These are phyloP conservation scores for Pythium phragmitis DNA, from an alignment of 352 stramenopile genomes.

Conservation along the genomic window DNA sequence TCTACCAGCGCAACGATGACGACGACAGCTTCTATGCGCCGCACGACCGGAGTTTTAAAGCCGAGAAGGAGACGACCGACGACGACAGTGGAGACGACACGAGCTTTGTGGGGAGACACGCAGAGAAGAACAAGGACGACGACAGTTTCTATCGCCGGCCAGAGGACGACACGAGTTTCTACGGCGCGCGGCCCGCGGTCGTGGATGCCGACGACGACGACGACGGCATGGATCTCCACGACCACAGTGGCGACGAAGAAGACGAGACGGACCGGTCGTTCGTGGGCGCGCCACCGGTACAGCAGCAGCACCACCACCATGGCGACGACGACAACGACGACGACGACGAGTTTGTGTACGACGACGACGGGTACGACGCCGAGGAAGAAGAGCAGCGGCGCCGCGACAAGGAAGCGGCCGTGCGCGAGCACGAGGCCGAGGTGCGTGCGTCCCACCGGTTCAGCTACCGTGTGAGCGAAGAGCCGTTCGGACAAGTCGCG, in stretches of 20 bases:
- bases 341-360: conserved; percentile 7
- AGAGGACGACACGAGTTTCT: not conserved
- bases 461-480: conserved; percentile 14
- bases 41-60: too few species aligned
- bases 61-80: too few species aligned
- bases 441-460: not conserved
- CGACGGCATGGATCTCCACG: conserved; percentile 5
- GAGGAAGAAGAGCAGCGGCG: conserved; percentile 11
- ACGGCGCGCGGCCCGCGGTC: too few species aligned
- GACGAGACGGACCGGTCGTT: not conserved
- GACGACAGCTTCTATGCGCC: too few species aligned
- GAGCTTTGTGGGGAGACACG: not conserved
- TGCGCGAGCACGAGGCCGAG: conserved; percentile 10
- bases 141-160: not conserved
- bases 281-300: not conserved
- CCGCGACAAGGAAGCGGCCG: conserved; percentile 4
- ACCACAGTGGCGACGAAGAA: not conserved
- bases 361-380: conserved; percentile 14
- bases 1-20: too few species aligned
- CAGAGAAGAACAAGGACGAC: not conserved
- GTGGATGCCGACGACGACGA: not conserved
- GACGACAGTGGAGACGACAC: not conserved
- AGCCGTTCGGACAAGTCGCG: not conserved
- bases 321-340: not conserved
- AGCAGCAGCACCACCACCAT: conserved; percentile 17